Base-by-base conservation (phyloP, 163 green algal species). In the Chloromonas sp. region DNA sequence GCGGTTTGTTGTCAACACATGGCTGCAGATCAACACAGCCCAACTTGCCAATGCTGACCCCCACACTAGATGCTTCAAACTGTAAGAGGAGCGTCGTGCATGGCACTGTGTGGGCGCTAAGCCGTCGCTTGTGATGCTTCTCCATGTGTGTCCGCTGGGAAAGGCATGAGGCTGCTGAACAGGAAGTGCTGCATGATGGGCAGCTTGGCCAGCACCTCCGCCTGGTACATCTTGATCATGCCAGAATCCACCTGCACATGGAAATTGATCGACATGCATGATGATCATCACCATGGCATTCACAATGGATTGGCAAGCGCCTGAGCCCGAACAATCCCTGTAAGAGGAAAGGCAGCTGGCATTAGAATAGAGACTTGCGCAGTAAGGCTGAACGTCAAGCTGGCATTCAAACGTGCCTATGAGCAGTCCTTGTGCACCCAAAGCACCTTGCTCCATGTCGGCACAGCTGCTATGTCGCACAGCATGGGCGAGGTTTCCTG, bases 131-230 rank as follows among this genome's bases (percentile, higher is more conserved):
- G 5, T 11, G 66, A 5, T 11, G 66, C 5, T 74, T 5, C 66
- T 11, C 5, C 5, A 74, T 5, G 66, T 11, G 66, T 74, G 5
- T 5, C 66, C 13, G 15, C 15, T n/a, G 74, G 60, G 78, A 95
- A 96, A 0, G 90, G 86, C 60, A 98, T 87, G 59, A 98, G 86
- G 81, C 82, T 94, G 70, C 95, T 92, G 76, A 96, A 97, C 2
- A 98, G 81, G 70, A 98, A 98, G 90, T 99, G 97, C 92, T 99
- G 97, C 97, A 99, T 99, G 90, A 99, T 98, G 62, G 97, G 97
- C 0, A 99, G 90, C 91, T 99, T 99, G 83, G 89, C 90, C 60
- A 99, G 86, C 82, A 99, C 95, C 90, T 99, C 95, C 11, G 91
- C 96, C 86, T 98, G 91, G 88, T 98, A 99, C 96, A 99, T 98